Percentiles rank a stretch among this genome's conserved stretches.
Conservation (phyloP, 768 basidiomycete genomes). For the Solioccasus polychromus region DNA sequence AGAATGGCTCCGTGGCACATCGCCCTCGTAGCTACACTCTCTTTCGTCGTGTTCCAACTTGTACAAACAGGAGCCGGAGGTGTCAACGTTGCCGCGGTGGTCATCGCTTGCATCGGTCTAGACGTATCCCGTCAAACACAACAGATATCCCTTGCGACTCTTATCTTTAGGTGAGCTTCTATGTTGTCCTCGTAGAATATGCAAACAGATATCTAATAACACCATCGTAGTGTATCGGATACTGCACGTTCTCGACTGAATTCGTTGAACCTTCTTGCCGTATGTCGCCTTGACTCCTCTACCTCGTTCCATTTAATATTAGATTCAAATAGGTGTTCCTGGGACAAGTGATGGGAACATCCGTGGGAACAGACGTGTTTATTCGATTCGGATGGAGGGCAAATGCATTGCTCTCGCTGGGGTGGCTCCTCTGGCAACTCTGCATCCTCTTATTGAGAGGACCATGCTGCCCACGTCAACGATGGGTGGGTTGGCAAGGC, state of each 20-base stretch:
- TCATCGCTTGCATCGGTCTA: slow-evolving; percentile 37
- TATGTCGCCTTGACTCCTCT: not conserved
- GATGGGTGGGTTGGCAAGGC: slow-evolving; percentile 52
- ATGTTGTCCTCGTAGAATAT: not conserved
- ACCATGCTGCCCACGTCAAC: slow-evolving; percentile 42
- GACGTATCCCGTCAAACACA: slow-evolving; percentile 38
- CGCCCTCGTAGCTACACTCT: slow-evolving; percentile 33
- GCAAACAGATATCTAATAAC: not conserved
- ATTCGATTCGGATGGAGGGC: slow-evolving; percentile 64
- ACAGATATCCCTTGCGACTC: slow-evolving; percentile 34
- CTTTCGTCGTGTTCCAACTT: slow-evolving; percentile 26
- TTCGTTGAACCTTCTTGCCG: slow-evolving; percentile 25
- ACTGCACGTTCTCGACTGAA: slow-evolving; percentile 27
- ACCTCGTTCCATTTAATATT: too few relatives aligned
- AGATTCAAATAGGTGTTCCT: slow-evolving; percentile 18
- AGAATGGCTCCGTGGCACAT: slow-evolving; percentile 42
- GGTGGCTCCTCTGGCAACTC: slow-evolving; percentile 52
- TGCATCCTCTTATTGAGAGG: slow-evolving; percentile 60
- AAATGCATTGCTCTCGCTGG: slow-evolving; percentile 57
- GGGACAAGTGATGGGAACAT: slow-evolving; percentile 43
- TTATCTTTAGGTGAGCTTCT: slow-evolving; percentile 20
- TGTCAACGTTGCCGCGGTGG: slow-evolving; percentile 34
- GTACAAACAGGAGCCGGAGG: slow-evolving; percentile 38
- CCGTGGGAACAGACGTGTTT: slow-evolving; percentile 58
- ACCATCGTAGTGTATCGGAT: slow-evolving; percentile 26